phyloP scores from a whole-genome alignment of 2,329 filamentous ascomycete species.

The Cucurbitaria berberidis region DNA sequence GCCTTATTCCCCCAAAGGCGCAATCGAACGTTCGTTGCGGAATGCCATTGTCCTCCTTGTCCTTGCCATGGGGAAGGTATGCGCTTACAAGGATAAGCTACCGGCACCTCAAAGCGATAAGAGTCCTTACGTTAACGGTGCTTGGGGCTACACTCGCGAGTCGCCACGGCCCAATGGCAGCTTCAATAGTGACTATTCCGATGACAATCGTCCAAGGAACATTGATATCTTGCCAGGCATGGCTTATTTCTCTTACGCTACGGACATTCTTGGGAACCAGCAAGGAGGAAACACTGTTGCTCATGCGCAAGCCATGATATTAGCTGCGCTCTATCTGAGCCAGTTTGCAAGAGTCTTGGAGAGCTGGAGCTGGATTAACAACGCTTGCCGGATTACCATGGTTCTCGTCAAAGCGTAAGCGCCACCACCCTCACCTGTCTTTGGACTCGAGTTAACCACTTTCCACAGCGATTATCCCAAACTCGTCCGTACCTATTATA shows the following conservation, averaged over 20 bases:
- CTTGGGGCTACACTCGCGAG: conserved; percentile 33
- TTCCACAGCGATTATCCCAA: conserved; percentile 46
- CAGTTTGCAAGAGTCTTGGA: conserved; percentile 87
- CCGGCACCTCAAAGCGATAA: conserved; percentile 63
- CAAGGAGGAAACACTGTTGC: conserved; percentile 79
- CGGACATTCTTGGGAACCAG: conserved; percentile 83
- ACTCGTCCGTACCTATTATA: conserved; percentile 31
- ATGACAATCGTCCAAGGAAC: conserved; percentile 60
- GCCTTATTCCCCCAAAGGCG: conserved; percentile 27
- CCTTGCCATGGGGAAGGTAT: conserved; percentile 86
- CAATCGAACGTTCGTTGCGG: conserved; percentile 44
- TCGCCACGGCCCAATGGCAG: conserved; percentile 51
- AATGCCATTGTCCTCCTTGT: conserved; percentile 84
- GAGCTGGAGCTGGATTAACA: conserved; percentile 74
- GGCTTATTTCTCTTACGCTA: conserved; percentile 86
- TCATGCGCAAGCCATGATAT: conserved; percentile 82
- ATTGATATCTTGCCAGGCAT: conserved; percentile 87
- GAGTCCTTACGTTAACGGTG: conserved; percentile 15
- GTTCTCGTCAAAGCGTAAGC: conserved; percentile 75
- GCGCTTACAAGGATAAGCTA: conserved; percentile 59
- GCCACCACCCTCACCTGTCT: background rate
- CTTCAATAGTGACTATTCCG: conserved; percentile 33
- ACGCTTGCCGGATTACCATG: conserved; percentile 66
- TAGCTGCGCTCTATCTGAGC: conserved; percentile 87
- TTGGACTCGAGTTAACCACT: conserved; percentile 1